Evolutionary conservation across 495 filamentous ascomycete species (phyloP).

Genomic region (Podospora pseudoanserina): DNA sequence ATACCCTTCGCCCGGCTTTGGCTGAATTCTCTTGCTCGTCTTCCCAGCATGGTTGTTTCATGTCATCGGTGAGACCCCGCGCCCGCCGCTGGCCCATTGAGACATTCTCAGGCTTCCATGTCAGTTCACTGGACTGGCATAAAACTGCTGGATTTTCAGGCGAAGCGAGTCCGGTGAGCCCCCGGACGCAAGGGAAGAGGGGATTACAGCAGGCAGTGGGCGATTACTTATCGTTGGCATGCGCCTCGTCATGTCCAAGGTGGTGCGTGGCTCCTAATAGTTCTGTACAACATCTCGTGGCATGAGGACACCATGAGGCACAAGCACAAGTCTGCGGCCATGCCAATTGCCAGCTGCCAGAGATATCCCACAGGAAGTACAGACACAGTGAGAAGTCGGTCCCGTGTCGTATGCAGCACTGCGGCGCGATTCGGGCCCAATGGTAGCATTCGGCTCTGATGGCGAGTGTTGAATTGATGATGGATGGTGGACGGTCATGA

Average conservation of each 20-base stretch:
- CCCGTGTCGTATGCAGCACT: conserved; percentile 17
- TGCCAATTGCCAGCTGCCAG: neutral
- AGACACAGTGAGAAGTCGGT: conserved; percentile 23
- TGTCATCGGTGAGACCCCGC: conserved; percentile 9
- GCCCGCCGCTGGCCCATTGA: neutral
- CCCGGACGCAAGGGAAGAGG: neutral
- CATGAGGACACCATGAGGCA: no score
- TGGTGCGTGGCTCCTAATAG: neutral
- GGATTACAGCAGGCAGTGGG: neutral
- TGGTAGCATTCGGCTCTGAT: conserved; percentile 28
- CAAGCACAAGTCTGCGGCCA: no score
- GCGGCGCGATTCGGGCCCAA: conserved; percentile 18
- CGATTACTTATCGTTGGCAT: neutral
- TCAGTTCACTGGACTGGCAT: neutral
- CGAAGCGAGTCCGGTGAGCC: conserved; percentile 1
- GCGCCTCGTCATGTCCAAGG: neutral
- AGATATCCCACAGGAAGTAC: conserved; percentile 17
- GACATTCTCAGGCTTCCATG: conserved; percentile 7
- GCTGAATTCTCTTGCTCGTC: conserved; percentile 19
- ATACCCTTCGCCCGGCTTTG: conserved; percentile 16
- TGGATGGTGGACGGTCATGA: neutral
- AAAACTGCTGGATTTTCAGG: neutral
- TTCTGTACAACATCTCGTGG: neutral
- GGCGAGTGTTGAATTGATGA: conserved; percentile 23
- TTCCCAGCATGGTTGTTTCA: neutral